A percentile compares a stretch with the other conserved stretches of the same genome.
Evolutionary conservation across 495 filamentous ascomycete species (phyloP).

Genomic region (Penicillium canescens): DNA sequence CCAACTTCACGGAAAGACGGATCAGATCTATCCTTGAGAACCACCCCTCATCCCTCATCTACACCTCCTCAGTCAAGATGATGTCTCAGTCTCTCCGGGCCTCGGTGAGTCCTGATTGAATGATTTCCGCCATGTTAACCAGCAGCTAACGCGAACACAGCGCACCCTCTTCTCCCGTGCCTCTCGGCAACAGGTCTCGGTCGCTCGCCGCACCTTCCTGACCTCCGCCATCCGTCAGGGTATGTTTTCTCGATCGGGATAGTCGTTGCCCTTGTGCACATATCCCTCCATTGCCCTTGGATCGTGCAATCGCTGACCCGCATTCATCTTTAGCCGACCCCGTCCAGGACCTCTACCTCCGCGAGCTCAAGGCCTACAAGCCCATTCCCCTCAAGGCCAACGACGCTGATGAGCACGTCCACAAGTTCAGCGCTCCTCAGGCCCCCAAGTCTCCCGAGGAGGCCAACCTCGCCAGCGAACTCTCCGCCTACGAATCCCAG

Average conservation of each 20-base stretch:
- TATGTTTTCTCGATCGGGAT: constrained; percentile 23
- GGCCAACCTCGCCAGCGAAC: constrained; percentile 80
- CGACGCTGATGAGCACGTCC: constrained; percentile 88
- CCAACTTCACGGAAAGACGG: constrained; percentile 33
- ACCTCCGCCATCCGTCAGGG: constrained; percentile 44
- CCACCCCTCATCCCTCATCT: constrained; percentile 27
- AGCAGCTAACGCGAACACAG: constrained; percentile 45
- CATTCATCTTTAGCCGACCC: constrained; percentile 69
- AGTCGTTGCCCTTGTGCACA: neutral
- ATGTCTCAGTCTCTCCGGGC: constrained; percentile 66
- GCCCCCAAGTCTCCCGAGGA: constrained; percentile 87
- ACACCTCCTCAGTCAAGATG: constrained; percentile 53
- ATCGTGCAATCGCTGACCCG: constrained; percentile 15
- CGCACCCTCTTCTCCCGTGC: constrained; percentile 80
- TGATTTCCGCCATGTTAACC: neutral
- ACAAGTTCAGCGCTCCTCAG: constrained; percentile 78
- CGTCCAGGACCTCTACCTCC: constrained; percentile 95
- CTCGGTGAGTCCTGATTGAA: constrained; percentile 52
- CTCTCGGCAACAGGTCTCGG: constrained; percentile 67
- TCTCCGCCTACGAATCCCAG: constrained; percentile 91
- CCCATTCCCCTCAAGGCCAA: constrained; percentile 75
- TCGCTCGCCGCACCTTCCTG: constrained; percentile 80
- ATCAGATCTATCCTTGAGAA: constrained; percentile 37
- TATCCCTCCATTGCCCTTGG: neutral
- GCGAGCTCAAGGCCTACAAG: constrained; percentile 93